Evolutionary conservation across 305 asterid genomes (phyloP).

Genomic region (Fraxinus dipetala): DNA sequence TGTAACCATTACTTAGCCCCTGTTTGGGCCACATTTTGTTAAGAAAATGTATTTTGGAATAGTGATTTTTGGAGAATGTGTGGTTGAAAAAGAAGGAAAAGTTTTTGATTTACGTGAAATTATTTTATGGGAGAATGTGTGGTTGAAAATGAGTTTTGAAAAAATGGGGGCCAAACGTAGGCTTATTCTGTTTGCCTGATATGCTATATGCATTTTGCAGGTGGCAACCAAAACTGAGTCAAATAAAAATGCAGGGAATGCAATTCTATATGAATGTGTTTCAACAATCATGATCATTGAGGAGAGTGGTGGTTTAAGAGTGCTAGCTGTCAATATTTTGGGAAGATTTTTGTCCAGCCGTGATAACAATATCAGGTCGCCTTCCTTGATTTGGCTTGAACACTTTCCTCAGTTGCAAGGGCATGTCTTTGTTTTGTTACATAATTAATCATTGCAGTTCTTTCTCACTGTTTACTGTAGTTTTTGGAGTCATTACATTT

Average conservation of each 20-base stretch:
- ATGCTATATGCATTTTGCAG: constrained; percentile 37
- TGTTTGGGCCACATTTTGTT: not conserved
- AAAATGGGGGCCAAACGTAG: not conserved
- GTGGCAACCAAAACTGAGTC: constrained; percentile 98
- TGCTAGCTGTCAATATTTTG: constrained; percentile 90
- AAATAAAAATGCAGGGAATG: constrained; percentile 94
- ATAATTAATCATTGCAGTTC: not conserved
- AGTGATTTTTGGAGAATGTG: not conserved
- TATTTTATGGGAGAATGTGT: not conserved
- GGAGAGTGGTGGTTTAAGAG: constrained; percentile 93
- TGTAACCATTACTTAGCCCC: constrained; percentile 14
- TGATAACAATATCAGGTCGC: constrained; percentile 92
- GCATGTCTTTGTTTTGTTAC: not conserved
- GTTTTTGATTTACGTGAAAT: not conserved
- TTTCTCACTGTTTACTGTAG: not conserved
- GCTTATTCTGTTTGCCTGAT: constrained; percentile 22
- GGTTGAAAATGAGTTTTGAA: not conserved
- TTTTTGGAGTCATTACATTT: not conserved
- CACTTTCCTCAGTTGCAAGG: constrained; percentile 9
- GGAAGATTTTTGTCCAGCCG: constrained; percentile 98
- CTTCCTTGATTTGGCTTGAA: constrained; percentile 27
- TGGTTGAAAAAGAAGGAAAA: not conserved
- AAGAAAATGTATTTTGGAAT: not conserved
- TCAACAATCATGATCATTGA: constrained; percentile 85
- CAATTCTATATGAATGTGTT: constrained; percentile 95